Percentiles rank a stretch among this genome's conserved stretches.
These are phyloP conservation scores for Chalciporus sp. DNA, from an alignment of 1,284 basidiomycete species.

Conservation along the genomic window DNA sequence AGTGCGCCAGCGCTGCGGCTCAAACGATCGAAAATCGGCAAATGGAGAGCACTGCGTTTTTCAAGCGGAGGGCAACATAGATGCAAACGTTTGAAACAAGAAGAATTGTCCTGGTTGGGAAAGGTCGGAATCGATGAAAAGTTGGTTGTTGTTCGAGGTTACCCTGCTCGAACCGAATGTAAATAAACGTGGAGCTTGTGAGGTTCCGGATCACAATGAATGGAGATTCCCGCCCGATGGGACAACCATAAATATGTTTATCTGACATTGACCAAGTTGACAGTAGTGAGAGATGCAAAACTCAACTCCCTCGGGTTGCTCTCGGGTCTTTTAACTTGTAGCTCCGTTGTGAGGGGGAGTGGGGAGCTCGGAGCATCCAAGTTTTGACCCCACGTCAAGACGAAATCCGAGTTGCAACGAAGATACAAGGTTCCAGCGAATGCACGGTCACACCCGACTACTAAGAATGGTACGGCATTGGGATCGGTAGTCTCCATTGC, in stretches of 20 bases:
- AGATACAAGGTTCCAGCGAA: too few species aligned
- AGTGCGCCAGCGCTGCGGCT: neutral
- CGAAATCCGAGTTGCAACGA: too few species aligned
- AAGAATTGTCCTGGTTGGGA: neutral
- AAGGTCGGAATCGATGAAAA: neutral
- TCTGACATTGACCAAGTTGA: neutral
- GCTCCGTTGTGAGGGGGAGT: too few species aligned
- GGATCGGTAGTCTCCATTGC: too few species aligned
- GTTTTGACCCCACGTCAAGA: too few species aligned
- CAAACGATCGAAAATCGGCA: neutral
- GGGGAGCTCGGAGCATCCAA: too few species aligned
- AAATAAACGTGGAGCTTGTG: neutral
- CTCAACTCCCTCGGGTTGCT: too few species aligned
- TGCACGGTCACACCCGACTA: too few species aligned
- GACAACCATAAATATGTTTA: neutral
- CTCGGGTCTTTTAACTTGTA: too few species aligned
- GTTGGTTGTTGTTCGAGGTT: neutral
- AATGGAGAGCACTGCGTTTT: neutral
- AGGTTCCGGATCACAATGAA: neutral
- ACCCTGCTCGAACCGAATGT: neutral
- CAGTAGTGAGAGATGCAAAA: too few species aligned
- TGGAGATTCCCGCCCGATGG: neutral
- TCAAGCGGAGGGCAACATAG: neutral
- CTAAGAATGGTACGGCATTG: too few species aligned
- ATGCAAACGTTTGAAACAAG: neutral